Evolutionary conservation across 2,329 filamentous ascomycete genomes (phyloP), one percentile per base, ranked within the genome.

Genomic region (Ophioceras dolichostomum): DNA sequence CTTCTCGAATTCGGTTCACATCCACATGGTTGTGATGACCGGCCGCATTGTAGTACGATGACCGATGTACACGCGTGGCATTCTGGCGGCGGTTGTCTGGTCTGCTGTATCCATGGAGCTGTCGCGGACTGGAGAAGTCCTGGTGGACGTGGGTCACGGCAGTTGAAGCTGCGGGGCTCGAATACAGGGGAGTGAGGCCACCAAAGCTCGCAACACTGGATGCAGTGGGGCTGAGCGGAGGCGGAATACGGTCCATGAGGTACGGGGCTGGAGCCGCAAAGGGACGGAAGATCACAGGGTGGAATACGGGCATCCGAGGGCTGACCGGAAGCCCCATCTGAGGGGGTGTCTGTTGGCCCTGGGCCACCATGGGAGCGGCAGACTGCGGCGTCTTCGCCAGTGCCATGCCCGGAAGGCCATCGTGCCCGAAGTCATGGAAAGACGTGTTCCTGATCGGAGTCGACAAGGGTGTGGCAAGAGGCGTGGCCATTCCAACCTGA

Each of bases 1-100:
- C 82, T 13, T 74, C 66, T 14, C 65, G 62, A 46, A 79, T 79
- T n/a, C 68, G 65, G 39, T 62, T 59, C 34, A 75, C 64, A 42
- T 79, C 75, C 5, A 80, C 76, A 18, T 74, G 65, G 40, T 79
- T 80, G 48, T 78, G 73, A 41, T 74, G 67, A 21, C 64, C 64
- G 2, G 63, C 55, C 5, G 61, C 56, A 39, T 62, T 68, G 46
- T 64, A 64, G 39, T 64, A 63, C n/a, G 63, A 53, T 10, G 65
- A 58, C 45, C 69, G 51, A 33, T 56, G 55, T 28, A 70, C 54
- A 17, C 67, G 58, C 40, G 62, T 57, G 18, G 65, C 64, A 47
- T 68, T 63, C 41, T 73, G 65, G 35, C 70, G 65, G 10, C 67
- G 68, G 37, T 51, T 48, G 20, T 67, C 62, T 14, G 49, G 44